phyloP scores from a whole-genome alignment of 768 basidiomycete genomes.

The Hericium coralloides region DNA sequence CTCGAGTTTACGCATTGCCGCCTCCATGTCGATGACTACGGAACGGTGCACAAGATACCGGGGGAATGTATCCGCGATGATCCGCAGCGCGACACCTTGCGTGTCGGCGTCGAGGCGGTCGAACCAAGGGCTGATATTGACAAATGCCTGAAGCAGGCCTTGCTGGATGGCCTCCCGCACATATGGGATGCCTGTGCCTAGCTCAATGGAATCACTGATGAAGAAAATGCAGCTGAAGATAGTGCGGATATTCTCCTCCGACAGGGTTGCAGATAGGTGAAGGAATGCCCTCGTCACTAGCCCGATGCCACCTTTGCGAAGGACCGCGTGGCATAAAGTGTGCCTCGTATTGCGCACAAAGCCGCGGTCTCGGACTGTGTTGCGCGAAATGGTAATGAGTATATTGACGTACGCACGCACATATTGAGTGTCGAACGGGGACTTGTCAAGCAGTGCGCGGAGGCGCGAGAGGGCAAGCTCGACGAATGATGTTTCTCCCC shows the following conservation, averaged over 20 bases:
- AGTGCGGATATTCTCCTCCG: constrained; percentile 15
- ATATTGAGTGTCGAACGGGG: constrained; percentile 13
- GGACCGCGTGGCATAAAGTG: constrained; percentile 24
- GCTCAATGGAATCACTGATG: constrained; percentile 26
- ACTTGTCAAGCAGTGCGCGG: constrained; percentile 15
- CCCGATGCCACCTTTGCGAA: constrained; percentile 23
- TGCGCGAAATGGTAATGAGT: constrained; percentile 24
- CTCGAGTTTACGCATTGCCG: background rate
- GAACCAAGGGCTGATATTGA: constrained; percentile 21
- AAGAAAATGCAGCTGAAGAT: constrained; percentile 23
- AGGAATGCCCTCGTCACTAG: constrained; percentile 23
- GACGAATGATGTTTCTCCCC: constrained; percentile 20
- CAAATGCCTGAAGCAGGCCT: constrained; percentile 24
- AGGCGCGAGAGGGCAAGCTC: constrained; percentile 23
- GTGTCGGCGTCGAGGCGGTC: constrained; percentile 21
- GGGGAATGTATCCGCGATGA: background rate
- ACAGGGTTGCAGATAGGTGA: constrained; percentile 13
- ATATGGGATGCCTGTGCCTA: constrained; percentile 31
- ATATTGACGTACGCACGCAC: constrained; percentile 23
- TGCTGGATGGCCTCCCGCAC: constrained; percentile 23
- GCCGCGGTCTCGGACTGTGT: too few relatives aligned
- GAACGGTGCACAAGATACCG: background rate
- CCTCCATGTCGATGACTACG: background rate
- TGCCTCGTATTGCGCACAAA: too few relatives aligned
- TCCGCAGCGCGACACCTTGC: constrained; percentile 2